Evolutionary conservation across 306 rosid species (phyloP).

Genomic region (Ceratonia siliqua): DNA sequence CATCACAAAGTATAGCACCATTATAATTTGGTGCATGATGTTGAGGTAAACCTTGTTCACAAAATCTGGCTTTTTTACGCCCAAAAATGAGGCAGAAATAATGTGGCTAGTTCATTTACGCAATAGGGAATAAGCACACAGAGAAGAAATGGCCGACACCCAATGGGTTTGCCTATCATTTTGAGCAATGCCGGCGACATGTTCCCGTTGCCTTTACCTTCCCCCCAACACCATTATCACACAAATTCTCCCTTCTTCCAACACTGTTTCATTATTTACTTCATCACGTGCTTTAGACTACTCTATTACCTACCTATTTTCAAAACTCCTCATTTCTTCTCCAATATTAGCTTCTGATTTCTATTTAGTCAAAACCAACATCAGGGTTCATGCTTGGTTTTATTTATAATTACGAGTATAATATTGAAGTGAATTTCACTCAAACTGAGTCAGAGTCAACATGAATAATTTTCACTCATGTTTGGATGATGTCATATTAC

Average conservation of each 20-base stretch:
- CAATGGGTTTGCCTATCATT: conserved; percentile 35
- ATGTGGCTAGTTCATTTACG: conserved; percentile 9
- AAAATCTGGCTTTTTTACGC: neutral
- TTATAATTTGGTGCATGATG: neutral
- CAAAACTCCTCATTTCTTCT: too few species aligned
- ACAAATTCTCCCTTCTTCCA: neutral
- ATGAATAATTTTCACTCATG: neutral
- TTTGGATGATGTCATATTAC: conserved; percentile 9
- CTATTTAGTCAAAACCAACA: too few species aligned
- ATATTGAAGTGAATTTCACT: neutral
- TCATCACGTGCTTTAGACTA: conserved; percentile 7
- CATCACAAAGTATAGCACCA: neutral
- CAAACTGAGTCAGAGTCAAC: neutral
- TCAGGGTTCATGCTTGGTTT: neutral
- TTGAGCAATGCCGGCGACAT: too few species aligned
- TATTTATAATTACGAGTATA: neutral
- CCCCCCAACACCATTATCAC: conserved; percentile 40
- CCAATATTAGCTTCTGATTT: too few species aligned
- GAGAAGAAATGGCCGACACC: conserved; percentile 32
- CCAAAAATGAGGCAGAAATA: conserved; percentile 4
- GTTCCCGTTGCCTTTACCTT: conserved; percentile 40
- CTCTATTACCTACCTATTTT: too few species aligned
- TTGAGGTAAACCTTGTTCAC: neutral
- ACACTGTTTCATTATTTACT: neutral
- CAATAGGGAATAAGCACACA: neutral